These are phyloP conservation scores for Paramyrothecium sp. DNA, from an alignment of 2,329 filamentous ascomycete species.

Conservation along the genomic window DNA sequence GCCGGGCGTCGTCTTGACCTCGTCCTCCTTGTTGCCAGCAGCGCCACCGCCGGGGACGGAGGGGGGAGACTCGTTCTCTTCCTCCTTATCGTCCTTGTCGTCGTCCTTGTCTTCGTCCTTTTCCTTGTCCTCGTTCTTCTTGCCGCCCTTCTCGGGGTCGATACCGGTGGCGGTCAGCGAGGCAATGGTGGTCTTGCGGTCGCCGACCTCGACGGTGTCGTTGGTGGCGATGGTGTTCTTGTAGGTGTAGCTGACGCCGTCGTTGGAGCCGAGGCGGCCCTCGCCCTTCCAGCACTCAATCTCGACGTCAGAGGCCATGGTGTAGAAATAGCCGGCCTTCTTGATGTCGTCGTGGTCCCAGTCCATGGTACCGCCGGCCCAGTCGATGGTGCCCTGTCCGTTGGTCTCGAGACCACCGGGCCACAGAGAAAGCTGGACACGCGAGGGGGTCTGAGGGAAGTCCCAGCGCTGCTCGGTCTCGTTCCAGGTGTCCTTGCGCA, in stretches of 20 bases:
- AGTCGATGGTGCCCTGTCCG: slow-evolving; percentile 79
- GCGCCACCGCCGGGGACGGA: slow-evolving; percentile 15
- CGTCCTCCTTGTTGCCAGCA: slow-evolving; percentile 3
- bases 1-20: slow-evolving; percentile 2
- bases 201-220: slow-evolving; percentile 71
- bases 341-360: slow-evolving; percentile 79
- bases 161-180: slow-evolving; percentile 80
- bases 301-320: slow-evolving; percentile 72
- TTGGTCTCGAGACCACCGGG: slow-evolving; percentile 82
- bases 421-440: slow-evolving; percentile 94
- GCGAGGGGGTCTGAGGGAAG: slow-evolving; percentile 87
- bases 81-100: slow-evolving; percentile 9
- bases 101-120: slow-evolving; percentile 11
- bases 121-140: slow-evolving; percentile 14
- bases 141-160: slow-evolving; percentile 58
- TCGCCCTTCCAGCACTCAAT: slow-evolving; percentile 79
- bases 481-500: slow-evolving; percentile 84
- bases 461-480: slow-evolving; percentile 75
- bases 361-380: slow-evolving; percentile 88
- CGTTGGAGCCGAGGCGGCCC: slow-evolving; percentile 63
- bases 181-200: slow-evolving; percentile 73
- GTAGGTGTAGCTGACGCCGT: slow-evolving; percentile 74
- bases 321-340: slow-evolving; percentile 84
- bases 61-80: slow-evolving; percentile 15
- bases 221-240: slow-evolving; percentile 65